phyloP scores from a whole-genome alignment of 345 rosid species.

The Erucastrum elatum region DNA sequence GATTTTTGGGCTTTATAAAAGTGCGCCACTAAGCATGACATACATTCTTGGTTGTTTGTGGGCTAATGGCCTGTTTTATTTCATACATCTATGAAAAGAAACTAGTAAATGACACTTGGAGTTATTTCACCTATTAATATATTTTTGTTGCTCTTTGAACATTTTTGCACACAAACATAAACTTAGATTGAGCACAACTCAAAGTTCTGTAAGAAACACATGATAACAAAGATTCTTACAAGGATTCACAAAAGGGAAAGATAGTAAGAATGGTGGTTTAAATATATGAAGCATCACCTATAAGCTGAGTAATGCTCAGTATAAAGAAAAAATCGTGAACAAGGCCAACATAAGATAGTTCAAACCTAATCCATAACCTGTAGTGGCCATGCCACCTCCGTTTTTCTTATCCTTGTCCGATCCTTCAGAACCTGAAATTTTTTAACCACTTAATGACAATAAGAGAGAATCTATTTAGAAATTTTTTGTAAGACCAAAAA shows the following conservation, averaged over 20 bases:
- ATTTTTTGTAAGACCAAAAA: neutral
- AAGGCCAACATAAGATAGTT: conserved; percentile 7
- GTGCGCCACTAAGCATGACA: no score
- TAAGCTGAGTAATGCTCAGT: neutral
- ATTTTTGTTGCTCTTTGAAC: no score
- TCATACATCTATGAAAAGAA: no score
- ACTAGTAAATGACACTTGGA: no score
- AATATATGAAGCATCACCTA: neutral
- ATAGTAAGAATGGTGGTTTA: neutral
- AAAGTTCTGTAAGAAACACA: neutral
- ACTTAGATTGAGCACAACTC: neutral
- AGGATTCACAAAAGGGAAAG: neutral
- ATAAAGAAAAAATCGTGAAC: conserved; percentile 9
- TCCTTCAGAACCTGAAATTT: conserved; percentile 8
- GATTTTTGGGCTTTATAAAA: no score
- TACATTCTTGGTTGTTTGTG: no score
- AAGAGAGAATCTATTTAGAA: neutral
- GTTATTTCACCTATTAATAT: no score
- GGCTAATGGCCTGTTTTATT: no score
- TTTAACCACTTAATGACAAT: neutral
- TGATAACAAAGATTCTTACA: neutral
- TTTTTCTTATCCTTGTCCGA: conserved; percentile 19
- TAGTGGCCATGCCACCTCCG: neutral
- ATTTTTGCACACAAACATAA: no score
- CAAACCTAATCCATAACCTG: neutral